Evolutionary conservation across 1,284 basidiomycete genomes (phyloP).

Genomic region (Malassezia cuniculi): DNA sequence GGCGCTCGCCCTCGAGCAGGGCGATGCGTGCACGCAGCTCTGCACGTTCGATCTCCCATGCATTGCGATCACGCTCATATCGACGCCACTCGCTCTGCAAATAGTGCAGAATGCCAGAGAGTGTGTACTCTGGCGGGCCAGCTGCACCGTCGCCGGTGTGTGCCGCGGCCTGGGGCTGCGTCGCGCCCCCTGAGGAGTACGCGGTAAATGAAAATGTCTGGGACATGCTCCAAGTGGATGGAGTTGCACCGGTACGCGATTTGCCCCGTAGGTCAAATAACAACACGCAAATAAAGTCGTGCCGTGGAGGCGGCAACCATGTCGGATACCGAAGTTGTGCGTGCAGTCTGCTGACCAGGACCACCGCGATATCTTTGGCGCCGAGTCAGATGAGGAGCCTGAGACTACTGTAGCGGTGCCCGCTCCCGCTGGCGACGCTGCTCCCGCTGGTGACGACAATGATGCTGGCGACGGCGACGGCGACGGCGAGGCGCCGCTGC

Average conservation of each 20-base stretch:
- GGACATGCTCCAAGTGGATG: no score
- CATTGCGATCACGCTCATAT: constrained; percentile 83
- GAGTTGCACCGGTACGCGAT: no score
- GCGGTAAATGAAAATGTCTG: no score
- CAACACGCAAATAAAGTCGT: no score
- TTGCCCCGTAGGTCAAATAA: no score
- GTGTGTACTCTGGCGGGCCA: constrained; percentile 50
- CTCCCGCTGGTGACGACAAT: no score
- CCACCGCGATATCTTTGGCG: constrained; percentile 13
- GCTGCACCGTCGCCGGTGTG: no score
- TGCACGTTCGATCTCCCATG: constrained; percentile 98
- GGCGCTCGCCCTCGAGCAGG: constrained; percentile 86
- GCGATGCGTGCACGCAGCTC: constrained; percentile 98
- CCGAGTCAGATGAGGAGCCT: constrained; percentile 11
- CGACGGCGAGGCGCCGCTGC: not conserved
- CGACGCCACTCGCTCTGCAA: constrained; percentile 94
- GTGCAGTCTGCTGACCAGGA: constrained; percentile 3
- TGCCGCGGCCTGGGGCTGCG: no score
- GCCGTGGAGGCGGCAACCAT: no score
- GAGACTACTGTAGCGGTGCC: no score
- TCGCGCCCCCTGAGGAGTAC: no score
- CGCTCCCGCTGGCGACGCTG: no score
- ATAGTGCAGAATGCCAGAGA: constrained; percentile 89
- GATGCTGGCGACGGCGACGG: not conserved
- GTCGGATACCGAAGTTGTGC: constrained; percentile 1